Conservation (phyloP, 176 grass and related monocot species). For the Rhynchospora pubera region DNA sequence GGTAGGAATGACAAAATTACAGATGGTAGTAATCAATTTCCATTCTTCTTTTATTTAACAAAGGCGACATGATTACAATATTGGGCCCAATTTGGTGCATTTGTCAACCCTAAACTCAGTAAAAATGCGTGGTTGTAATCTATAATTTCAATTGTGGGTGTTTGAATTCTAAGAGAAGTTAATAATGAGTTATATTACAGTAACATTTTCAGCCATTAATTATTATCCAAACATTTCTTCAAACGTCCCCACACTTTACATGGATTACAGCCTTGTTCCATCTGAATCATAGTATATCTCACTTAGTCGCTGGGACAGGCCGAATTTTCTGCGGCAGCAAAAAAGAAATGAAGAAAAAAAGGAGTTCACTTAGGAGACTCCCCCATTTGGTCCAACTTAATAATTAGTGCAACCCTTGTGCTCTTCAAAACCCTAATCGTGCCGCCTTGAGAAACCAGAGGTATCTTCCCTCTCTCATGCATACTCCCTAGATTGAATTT, state of each 20-base stretch:
- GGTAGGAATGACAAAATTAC: too few relatives aligned
- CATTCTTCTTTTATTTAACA: too few relatives aligned
- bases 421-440: constrained; percentile 20
- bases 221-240: too few relatives aligned
- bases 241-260: background rate
- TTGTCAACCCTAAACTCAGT: too few relatives aligned
- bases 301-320: background rate
- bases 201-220: too few relatives aligned
- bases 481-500: background rate
- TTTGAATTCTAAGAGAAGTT: too few relatives aligned
- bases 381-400: constrained; percentile 1
- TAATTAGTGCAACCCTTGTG: constrained; percentile 6
- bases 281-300: background rate
- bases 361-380: background rate
- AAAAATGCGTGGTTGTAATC: too few relatives aligned
- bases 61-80: too few relatives aligned
- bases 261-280: background rate
- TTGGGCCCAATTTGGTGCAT: too few relatives aligned
- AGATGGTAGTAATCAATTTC: too few relatives aligned
- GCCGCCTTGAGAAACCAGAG: background rate
- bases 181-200: too few relatives aligned
- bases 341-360: background rate
- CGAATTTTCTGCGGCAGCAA: background rate
- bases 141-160: too few relatives aligned
- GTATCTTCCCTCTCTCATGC: background rate